These are phyloP conservation scores for Teunomyces lycoperdinae DNA, from an alignment of 805 yeast species.

Conservation along the genomic window DNA sequence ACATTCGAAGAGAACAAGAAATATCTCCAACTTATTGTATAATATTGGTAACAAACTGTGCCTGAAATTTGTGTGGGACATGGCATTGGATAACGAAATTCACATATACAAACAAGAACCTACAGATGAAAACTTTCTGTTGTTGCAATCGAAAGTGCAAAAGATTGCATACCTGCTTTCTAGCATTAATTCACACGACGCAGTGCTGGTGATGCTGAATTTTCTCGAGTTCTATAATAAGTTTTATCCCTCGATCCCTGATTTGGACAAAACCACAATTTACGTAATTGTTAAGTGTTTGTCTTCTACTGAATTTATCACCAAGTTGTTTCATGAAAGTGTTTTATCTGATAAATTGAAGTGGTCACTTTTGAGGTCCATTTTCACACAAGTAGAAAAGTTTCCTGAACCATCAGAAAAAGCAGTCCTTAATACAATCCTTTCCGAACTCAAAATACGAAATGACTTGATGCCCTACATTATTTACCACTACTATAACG, in stretches of 20 bases:
- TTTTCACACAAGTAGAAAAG: conserved; percentile 14
- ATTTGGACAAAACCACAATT: neutral
- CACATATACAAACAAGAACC: conserved; percentile 12
- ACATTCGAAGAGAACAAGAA: conserved; percentile 40
- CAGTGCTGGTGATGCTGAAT: neutral
- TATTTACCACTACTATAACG: conserved; percentile 19
- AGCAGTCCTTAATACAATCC: conserved; percentile 15
- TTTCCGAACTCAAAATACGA: conserved; percentile 11
- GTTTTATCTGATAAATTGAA: conserved; percentile 4
- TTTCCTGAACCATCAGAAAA: conserved; percentile 13
- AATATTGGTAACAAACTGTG: conserved; percentile 27
- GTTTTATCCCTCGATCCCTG: neutral
- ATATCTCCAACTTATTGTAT: conserved; percentile 45
- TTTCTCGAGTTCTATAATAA: neutral
- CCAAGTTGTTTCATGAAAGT: neutral
- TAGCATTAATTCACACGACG: neutral
- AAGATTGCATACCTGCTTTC: conserved; percentile 20
- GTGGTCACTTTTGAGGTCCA: conserved; percentile 1
- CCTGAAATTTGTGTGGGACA: conserved; percentile 1
- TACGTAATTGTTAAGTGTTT: neutral
- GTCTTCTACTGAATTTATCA: neutral
- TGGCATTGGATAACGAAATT: conserved; percentile 31
- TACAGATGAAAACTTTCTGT: conserved; percentile 8
- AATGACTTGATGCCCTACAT: conserved; percentile 12
- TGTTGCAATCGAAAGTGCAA: conserved; percentile 27